These are phyloP conservation scores for Carex scoparia DNA, from an alignment of 176 grass and related monocot genomes.

Conservation along the genomic window DNA sequence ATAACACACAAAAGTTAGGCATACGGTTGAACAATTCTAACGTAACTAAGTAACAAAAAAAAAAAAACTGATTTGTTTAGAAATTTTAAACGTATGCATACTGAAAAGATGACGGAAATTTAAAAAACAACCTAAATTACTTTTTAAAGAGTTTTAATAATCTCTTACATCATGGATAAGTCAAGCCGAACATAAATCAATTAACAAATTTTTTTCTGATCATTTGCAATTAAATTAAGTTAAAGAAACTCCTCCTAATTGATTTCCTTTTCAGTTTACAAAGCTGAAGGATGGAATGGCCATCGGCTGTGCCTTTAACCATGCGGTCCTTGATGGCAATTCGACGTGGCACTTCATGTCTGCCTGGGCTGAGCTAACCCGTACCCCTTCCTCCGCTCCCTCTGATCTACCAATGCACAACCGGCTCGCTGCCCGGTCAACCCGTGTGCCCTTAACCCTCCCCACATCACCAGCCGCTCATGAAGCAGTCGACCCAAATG, in stretches of 20 bases:
- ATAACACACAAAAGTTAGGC: too few species aligned
- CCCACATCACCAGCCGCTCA: conserved; percentile 53
- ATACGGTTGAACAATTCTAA: too few species aligned
- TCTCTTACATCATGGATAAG: not conserved
- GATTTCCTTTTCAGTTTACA: conserved; percentile 47
- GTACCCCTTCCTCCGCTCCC: conserved; percentile 10
- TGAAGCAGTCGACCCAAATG: conserved; percentile 76
- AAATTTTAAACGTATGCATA: not conserved
- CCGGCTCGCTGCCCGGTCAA: conserved; percentile 49
- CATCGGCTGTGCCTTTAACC: conserved; percentile 92
- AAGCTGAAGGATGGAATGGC: conserved; percentile 84
- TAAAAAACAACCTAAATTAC: not conserved
- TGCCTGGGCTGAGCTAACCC: conserved; percentile 78
- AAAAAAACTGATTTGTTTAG: not conserved
- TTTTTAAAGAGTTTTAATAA: not conserved
- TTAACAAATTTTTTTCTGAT: not conserved
- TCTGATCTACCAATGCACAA: conserved; percentile 48
- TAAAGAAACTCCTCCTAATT: not conserved
- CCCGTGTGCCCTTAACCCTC: conserved; percentile 53
- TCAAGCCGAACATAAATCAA: not conserved
- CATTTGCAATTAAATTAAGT: not conserved
- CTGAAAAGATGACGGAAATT: not conserved
- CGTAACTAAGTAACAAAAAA: too few species aligned
- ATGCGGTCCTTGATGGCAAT: conserved; percentile 82
- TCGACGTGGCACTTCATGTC: conserved; percentile 99